These are phyloP conservation scores for Fusarium haematococcum DNA, from an alignment of 2,329 filamentous ascomycete species.

Conservation along the genomic window DNA sequence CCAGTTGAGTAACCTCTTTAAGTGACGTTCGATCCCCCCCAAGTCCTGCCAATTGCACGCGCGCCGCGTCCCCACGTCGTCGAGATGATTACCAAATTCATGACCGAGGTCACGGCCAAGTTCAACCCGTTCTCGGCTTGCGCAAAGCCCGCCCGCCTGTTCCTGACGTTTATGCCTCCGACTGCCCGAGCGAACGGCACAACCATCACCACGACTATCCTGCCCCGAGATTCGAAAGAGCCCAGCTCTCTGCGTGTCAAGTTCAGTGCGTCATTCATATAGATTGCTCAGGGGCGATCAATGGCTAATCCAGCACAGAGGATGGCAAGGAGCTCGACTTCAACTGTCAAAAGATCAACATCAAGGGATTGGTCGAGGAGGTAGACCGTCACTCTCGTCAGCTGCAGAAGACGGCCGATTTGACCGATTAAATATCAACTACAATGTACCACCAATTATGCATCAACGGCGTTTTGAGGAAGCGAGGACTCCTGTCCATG, in stretches of 20 bases:
- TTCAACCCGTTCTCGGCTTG: conserved; percentile 92
- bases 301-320: conserved; percentile 64
- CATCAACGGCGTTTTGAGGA: conserved; percentile 50
- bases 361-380: conserved; percentile 89
- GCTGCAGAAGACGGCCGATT: conserved; percentile 84
- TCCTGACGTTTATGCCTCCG: conserved; percentile 86
- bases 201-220: conserved; percentile 80
- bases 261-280: conserved; percentile 75
- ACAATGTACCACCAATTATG: conserved; percentile 45
- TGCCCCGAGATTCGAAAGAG: conserved; percentile 77
- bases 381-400: conserved; percentile 88
- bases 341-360: conserved; percentile 82
- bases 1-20: not conserved
- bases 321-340: conserved; percentile 92
- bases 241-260: conserved; percentile 79
- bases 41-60: conserved; percentile 3
- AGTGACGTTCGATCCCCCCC: conserved; percentile 8
- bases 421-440: conserved; percentile 61
- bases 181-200: conserved; percentile 79
- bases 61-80: conserved; percentile 15
- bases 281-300: conserved; percentile 14
- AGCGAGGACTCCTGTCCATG: conserved; percentile 38
- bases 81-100: conserved; percentile 85
- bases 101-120: conserved; percentile 84
- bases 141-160: conserved; percentile 86